Evolutionary conservation across 2,329 filamentous ascomycete species (phyloP).

Genomic region (Fusarium goolgardi): DNA sequence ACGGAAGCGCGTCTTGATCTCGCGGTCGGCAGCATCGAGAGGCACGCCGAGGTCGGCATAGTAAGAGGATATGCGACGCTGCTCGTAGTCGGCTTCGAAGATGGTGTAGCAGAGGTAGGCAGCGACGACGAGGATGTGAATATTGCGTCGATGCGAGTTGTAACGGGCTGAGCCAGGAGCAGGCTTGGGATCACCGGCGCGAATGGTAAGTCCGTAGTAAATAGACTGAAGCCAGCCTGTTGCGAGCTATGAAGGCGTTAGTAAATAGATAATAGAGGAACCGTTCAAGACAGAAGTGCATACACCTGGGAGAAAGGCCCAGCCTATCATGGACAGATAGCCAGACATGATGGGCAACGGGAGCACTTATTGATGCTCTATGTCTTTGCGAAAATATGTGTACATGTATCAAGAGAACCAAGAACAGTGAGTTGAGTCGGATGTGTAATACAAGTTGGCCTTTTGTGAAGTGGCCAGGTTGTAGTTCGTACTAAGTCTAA

Average conservation of each 20-base stretch:
- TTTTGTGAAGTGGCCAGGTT: conserved; percentile 40
- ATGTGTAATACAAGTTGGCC: conserved; percentile 7
- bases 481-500: conserved; percentile 20
- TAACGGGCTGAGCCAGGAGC: conserved; percentile 75
- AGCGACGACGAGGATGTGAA: conserved; percentile 84
- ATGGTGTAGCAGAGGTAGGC: conserved; percentile 91
- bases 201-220: conserved; percentile 89
- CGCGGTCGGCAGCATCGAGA: conserved; percentile 74
- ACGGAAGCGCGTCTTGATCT: conserved; percentile 87
- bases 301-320: conserved; percentile 68
- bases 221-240: conserved; percentile 81
- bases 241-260: conserved; percentile 68
- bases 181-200: conserved; percentile 86
- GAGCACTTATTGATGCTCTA: conserved; percentile 36
- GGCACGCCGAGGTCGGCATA: conserved; percentile 82
- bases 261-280: conserved; percentile 11
- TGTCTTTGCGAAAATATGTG: neutral
- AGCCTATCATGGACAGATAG: conserved; percentile 65
- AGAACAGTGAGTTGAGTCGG: neutral
- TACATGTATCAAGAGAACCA: neutral
- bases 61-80: conserved; percentile 78
- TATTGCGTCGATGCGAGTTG: conserved; percentile 79
- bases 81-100: conserved; percentile 88
- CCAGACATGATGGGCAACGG: conserved; percentile 58
- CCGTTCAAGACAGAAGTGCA: conserved; percentile 35